phyloP scores from a whole-genome alignment of 495 filamentous ascomycete species.

The Penicillium lividum region DNA sequence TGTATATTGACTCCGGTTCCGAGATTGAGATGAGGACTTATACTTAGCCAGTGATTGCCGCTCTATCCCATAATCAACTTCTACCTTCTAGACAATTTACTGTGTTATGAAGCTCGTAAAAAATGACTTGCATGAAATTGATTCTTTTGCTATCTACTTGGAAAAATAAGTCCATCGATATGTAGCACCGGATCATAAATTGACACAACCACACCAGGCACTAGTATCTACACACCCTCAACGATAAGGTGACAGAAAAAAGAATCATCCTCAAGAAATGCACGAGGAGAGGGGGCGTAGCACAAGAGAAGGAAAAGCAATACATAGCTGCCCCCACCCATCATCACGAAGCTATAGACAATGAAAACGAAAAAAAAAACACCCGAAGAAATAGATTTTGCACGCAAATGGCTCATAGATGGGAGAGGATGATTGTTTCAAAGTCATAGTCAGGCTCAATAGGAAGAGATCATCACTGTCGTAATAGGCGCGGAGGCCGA shows the following conservation, averaged over 20 bases:
- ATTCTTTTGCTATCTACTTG: background rate
- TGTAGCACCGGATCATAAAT: constrained; percentile 1
- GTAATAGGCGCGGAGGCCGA: constrained; percentile 17
- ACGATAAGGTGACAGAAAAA: background rate
- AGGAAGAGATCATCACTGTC: constrained; percentile 10
- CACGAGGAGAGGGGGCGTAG: background rate
- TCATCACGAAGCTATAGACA: constrained; percentile 7
- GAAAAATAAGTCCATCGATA: background rate
- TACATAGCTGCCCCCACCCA: constrained; percentile 14
- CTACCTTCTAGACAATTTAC: background rate
- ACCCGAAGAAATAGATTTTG: constrained; percentile 2
- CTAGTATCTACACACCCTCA: background rate
- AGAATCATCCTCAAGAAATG: background rate
- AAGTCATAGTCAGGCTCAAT: background rate
- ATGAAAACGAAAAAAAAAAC: background rate
- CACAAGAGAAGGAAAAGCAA: background rate
- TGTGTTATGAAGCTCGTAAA: background rate
- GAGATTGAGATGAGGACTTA: background rate
- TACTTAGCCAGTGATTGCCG: background rate
- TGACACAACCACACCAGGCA: background rate
- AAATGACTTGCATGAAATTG: background rate
- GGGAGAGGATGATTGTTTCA: constrained; percentile 10
- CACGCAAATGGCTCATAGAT: constrained; percentile 14
- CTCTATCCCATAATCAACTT: background rate
- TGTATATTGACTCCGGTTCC: background rate